Evolutionary conservation across 1,284 basidiomycete species (phyloP), one percentile per base, ranked within the genome.

Genomic region (Volvariella surrecta): DNA sequence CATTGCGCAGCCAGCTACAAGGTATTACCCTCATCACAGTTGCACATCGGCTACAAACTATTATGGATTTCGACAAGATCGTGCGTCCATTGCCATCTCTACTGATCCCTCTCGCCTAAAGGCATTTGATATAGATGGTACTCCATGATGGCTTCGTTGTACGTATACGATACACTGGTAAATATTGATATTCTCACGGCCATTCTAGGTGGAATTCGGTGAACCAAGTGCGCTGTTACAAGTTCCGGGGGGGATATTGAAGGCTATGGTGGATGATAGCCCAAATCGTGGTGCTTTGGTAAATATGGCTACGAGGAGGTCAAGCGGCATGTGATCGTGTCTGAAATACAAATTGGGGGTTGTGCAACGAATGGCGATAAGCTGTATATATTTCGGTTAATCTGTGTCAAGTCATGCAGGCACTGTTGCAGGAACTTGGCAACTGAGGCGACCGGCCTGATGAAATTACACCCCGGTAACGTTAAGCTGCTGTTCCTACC

Each of bases 41-140:
- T 19, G 34, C 34, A 8, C 34, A 35, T 35, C 13, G 34, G 34
- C 34, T 35, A 4, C 34, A 19, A 15, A 35, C 34, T n/a, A 35
- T 35, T 19, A 35, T 35, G 34, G 34, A 35, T n/a, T 35, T 35
- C n/a, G 34, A 35, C 34, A 35, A 35, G 18, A 35, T 35, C n/a
- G 34, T 35, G 18, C 4, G 34, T n/a, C 13, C 13, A 15, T 15
- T 15, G 4, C 13, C 13, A 19, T 35, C 34, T 35, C 8, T 35
- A 31, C 30, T 15, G n/a, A 35, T 6, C 15, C 24, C 11, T 11
- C 6, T 11, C n/a, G 15, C 6, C 34, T 15, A 6, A 35, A 19
- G 6, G 4, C n/a, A 35, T 35, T 6, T 16, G 6, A 6, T 35
- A 6, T 15, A 35, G 34, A 35, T 35, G 34, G 34, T 35, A 6